phyloP scores from a whole-genome alignment of 805 yeast genomes.

The Metschnikowia proteae region DNA sequence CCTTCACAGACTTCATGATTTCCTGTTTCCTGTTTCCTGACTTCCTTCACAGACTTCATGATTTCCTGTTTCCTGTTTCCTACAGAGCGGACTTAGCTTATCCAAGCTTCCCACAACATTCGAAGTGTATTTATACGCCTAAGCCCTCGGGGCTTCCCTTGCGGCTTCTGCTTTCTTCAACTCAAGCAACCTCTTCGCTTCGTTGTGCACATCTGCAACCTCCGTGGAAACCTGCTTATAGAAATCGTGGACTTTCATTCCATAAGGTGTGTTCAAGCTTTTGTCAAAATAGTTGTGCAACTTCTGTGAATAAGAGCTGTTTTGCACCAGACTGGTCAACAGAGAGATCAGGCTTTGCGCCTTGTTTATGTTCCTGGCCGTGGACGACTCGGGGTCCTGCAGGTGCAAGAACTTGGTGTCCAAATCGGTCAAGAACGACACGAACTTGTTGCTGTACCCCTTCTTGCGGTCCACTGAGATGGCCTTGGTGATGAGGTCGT shows the following conservation, averaged over 20 bases:
- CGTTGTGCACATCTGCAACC: conserved; percentile 63
- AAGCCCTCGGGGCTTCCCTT: neutral
- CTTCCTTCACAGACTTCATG: too few relatives aligned
- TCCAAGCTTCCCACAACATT: too few relatives aligned
- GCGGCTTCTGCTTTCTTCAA: conserved; percentile 31
- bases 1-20: too few relatives aligned
- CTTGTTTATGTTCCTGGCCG: conserved; percentile 30
- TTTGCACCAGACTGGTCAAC: conserved; percentile 33
- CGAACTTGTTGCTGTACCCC: conserved; percentile 58
- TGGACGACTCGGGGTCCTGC: conserved; percentile 47
- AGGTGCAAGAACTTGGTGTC: conserved; percentile 59
- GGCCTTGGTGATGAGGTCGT: conserved; percentile 56
- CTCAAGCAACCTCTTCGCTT: conserved; percentile 68
- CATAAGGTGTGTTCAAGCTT: conserved; percentile 46
- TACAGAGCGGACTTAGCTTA: too few relatives aligned
- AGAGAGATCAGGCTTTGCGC: conserved; percentile 29
- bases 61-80: too few relatives aligned
- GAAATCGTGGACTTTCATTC: conserved; percentile 57
- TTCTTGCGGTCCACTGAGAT: conserved; percentile 60
- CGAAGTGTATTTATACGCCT: neutral
- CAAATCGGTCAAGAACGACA: conserved; percentile 48
- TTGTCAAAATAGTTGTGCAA: conserved; percentile 45
- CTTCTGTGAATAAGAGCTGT: conserved; percentile 30
- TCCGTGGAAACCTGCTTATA: conserved; percentile 55
- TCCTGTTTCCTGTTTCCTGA: too few relatives aligned